Percentiles rank a stretch among this genome's conserved stretches.
These are phyloP conservation scores for Amaranthus cruentus DNA, from an alignment of 148 eudicot species.

Conservation along the genomic window DNA sequence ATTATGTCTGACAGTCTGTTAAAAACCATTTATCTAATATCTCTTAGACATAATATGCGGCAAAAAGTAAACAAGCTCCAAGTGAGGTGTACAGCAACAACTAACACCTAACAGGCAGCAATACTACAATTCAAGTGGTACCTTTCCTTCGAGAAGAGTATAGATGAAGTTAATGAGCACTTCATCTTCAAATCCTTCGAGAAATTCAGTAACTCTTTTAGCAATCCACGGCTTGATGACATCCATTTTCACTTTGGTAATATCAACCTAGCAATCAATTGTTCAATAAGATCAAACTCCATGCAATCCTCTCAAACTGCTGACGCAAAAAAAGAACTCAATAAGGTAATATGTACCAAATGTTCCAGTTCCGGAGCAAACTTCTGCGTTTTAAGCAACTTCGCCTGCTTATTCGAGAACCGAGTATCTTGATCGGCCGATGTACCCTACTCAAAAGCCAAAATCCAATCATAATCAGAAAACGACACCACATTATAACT, in stretches of 20 bases:
- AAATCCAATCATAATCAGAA: conserved; percentile 13
- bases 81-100: background rate
- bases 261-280: conserved; percentile 59
- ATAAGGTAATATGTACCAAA: conserved; percentile 44
- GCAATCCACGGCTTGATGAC: conserved; percentile 96
- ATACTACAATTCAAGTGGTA: conserved; percentile 14
- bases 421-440: conserved; percentile 97
- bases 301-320: background rate
- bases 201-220: conserved; percentile 72
- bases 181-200: conserved; percentile 97
- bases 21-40: no score
- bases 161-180: conserved; percentile 89
- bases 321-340: background rate
- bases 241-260: conserved; percentile 90
- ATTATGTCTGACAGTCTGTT: no score
- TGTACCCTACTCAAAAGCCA: conserved; percentile 53
- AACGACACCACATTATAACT: background rate
- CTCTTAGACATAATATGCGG: no score
- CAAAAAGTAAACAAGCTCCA: background rate
- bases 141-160: conserved; percentile 86
- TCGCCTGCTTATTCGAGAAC: conserved; percentile 94
- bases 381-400: conserved; percentile 89
- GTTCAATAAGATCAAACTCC: background rate
- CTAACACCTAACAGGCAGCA: background rate
- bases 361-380: conserved; percentile 84